phyloP scores from a whole-genome alignment of 495 filamentous ascomycete species.

The Aspergillus affinis region DNA sequence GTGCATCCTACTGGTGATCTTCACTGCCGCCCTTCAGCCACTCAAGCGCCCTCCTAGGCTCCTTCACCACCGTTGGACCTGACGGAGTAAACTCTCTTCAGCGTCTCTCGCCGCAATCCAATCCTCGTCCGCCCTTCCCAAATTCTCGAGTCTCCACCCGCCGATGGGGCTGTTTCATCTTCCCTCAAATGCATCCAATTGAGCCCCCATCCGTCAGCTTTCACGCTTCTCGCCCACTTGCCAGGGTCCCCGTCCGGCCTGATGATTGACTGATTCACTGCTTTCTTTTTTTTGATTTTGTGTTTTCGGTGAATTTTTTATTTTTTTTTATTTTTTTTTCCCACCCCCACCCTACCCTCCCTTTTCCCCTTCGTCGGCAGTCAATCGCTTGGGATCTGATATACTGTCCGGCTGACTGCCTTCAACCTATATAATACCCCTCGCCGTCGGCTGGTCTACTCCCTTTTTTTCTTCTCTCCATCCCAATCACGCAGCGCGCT shows the following conservation, averaged over 20 bases:
- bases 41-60: conserved; percentile 3
- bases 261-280: not conserved
- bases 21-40: conserved; percentile 9
- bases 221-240: not conserved
- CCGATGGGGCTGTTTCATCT: not conserved
- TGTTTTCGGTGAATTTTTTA: too few relatives aligned
- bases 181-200: not conserved
- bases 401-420: not conserved
- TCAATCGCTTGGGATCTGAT: not conserved
- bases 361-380: not conserved
- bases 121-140: not conserved
- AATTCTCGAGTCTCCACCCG: not conserved
- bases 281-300: not conserved
- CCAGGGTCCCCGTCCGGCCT: not conserved
- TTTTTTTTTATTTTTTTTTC: not conserved
- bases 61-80: not conserved
- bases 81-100: not conserved
- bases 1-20: not conserved
- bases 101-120: not conserved
- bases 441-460: conserved; percentile 11
- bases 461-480: conserved; percentile 14
- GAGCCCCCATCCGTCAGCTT: conserved; percentile 3
- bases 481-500: conserved; percentile 24
- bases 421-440: conserved; percentile 22
- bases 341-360: not conserved